phyloP scores from a whole-genome alignment of 1,284 basidiomycete genomes.

The Sphaerobolus stellatus region DNA sequence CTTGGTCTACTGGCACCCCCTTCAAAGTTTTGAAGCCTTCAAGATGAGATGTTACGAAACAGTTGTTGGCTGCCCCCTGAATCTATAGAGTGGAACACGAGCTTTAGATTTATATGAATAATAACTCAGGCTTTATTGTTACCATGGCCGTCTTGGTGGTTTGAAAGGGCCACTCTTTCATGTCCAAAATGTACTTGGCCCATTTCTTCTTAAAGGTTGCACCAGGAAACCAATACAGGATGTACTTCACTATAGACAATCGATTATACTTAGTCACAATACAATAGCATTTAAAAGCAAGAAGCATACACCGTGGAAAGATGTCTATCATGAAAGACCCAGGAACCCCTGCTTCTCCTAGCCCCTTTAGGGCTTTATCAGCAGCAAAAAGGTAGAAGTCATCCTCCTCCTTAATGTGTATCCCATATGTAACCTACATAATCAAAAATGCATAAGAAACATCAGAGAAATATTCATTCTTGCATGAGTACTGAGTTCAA shows the following conservation, averaged over 20 bases:
- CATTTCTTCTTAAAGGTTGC: not conserved
- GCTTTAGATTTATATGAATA: not conserved
- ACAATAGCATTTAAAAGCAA: too few relatives aligned
- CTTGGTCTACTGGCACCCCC: not conserved
- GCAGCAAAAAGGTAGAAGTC: not conserved
- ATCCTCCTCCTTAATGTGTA: not conserved
- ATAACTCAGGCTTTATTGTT: not conserved
- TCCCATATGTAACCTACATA: not conserved
- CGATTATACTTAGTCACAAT: too few relatives aligned
- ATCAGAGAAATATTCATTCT: too few relatives aligned
- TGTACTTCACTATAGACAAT: not conserved
- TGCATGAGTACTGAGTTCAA: too few relatives aligned
- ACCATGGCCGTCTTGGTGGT: not conserved
- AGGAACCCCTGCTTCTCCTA: not conserved
- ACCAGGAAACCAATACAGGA: not conserved
- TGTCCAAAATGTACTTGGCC: not conserved
- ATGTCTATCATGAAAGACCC: not conserved
- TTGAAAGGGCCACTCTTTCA: not conserved
- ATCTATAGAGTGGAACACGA: not conserved
- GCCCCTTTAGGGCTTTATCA: too few relatives aligned
- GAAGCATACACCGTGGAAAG: not conserved
- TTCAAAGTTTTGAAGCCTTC: not conserved
- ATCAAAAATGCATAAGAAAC: too few relatives aligned
- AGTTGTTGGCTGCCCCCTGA: not conserved
- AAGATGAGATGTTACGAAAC: not conserved